phyloP scores from a whole-genome alignment of 768 basidiomycete genomes.

The Rhodotorula diobovata region DNA sequence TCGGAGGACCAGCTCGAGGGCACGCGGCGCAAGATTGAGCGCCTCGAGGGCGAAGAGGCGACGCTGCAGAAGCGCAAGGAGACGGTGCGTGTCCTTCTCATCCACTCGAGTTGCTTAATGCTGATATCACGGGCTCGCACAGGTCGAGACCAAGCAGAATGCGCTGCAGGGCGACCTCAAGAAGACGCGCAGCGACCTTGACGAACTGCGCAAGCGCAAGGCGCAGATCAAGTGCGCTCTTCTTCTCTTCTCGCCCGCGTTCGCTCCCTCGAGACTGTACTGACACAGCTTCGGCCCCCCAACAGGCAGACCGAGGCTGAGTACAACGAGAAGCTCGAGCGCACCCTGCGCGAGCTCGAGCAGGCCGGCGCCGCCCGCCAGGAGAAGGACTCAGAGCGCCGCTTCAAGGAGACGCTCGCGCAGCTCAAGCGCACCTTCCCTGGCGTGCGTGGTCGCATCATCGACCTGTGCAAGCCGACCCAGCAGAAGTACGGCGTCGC shows the following conservation, averaged over 20 bases:
- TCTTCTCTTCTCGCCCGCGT: background rate
- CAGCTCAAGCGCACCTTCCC: constrained; percentile 85
- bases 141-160: constrained; percentile 57
- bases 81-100: constrained; percentile 52
- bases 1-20: constrained; percentile 67
- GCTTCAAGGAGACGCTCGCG: constrained; percentile 76
- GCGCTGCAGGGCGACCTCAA: constrained; percentile 61
- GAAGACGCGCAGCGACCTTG: constrained; percentile 67
- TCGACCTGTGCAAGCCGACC: constrained; percentile 91
- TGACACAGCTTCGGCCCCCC: background rate
- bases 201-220: constrained; percentile 53
- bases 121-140: background rate
- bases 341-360: constrained; percentile 72
- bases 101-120: constrained; percentile 21
- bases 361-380: constrained; percentile 85
- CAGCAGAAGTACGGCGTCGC: constrained; percentile 87
- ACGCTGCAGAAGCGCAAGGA: constrained; percentile 52
- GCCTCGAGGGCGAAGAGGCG: constrained; percentile 47
- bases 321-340: constrained; percentile 82
- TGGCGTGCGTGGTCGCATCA: constrained; percentile 84
- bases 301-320: constrained; percentile 81
- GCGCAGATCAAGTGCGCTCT: constrained; percentile 24
- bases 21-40: constrained; percentile 58
- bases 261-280: rapidly evolving
- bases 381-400: constrained; percentile 76